phyloP scores from a whole-genome alignment of 768 basidiomycete genomes.

The Pisolithus sp. region DNA sequence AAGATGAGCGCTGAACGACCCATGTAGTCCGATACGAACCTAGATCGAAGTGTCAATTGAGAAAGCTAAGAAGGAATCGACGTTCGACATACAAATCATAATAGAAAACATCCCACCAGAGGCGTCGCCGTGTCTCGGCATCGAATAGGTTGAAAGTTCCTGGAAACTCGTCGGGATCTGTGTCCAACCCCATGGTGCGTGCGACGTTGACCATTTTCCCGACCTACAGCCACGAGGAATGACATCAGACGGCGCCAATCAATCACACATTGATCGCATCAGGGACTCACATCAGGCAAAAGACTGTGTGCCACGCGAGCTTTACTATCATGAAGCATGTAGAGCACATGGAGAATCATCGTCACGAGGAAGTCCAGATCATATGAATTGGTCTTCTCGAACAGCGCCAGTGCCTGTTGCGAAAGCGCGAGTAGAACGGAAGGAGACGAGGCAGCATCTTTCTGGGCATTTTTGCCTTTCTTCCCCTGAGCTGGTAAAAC shows the following conservation, averaged over 20 bases:
- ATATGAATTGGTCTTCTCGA: conserved; percentile 37
- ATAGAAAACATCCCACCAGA: conserved; percentile 79
- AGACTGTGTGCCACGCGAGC: conserved; percentile 33
- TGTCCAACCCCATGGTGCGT: conserved; percentile 53
- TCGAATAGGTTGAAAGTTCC: conserved; percentile 44
- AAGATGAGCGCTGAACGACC: conserved; percentile 57
- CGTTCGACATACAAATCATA: conserved; percentile 63
- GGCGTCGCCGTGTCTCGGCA: conserved; percentile 44
- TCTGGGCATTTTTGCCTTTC: conserved; percentile 23
- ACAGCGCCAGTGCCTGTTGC: conserved; percentile 39
- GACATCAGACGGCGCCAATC: conserved; percentile 12
- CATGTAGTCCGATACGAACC: conserved; percentile 65
- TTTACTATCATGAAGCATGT: conserved; percentile 46
- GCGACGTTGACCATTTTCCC: conserved; percentile 68
- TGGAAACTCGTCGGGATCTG: conserved; percentile 50
- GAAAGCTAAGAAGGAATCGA: neutral
- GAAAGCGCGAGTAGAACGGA: conserved; percentile 42
- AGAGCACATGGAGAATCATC: conserved; percentile 52
- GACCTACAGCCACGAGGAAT: conserved; percentile 31
- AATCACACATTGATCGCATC: conserved; percentile 20
- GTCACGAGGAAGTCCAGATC: conserved; percentile 55
- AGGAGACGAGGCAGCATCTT: conserved; percentile 26
- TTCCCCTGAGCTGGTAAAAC: conserved; percentile 9
- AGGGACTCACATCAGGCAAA: conserved; percentile 20
- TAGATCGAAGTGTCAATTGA: conserved; percentile 25